phyloP scores from a whole-genome alignment of 352 stramenopile genomes.

The Plasmopara viticola region DNA sequence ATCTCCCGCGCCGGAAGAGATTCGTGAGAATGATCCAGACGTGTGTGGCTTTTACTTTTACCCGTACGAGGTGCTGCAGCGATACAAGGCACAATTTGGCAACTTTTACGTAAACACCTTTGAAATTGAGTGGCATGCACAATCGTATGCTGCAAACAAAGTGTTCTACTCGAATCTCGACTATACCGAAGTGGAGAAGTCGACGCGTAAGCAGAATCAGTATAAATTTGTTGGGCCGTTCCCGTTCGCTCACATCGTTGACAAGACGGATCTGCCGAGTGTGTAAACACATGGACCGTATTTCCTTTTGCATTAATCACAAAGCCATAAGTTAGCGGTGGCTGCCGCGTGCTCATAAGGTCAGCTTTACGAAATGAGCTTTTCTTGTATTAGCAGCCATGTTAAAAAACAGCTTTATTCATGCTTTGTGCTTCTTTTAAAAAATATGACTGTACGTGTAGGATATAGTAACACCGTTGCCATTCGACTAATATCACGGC shows the following conservation, averaged over 20 bases:
- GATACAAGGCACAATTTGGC: constrained; percentile 49
- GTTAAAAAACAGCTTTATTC: too few relatives aligned
- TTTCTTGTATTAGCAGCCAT: too few relatives aligned
- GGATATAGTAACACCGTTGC: too few relatives aligned
- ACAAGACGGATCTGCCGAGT: constrained; percentile 27
- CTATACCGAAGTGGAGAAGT: constrained; percentile 53
- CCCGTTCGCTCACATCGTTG: constrained; percentile 57
- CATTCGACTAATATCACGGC: too few relatives aligned
- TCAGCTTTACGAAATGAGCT: too few relatives aligned
- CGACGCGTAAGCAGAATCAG: constrained; percentile 56
- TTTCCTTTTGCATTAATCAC: too few relatives aligned
- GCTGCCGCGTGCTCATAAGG: too few relatives aligned
- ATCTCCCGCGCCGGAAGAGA: constrained; percentile 42
- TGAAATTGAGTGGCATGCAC: constrained; percentile 54
- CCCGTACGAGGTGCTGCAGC: constrained; percentile 57
- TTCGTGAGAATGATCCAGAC: constrained; percentile 52
- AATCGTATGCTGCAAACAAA: constrained; percentile 60
- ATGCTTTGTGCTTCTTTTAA: too few relatives aligned
- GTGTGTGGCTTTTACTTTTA: constrained; percentile 74
- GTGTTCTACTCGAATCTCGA: constrained; percentile 40
- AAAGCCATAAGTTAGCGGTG: too few relatives aligned
- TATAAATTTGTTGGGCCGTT: constrained; percentile 64
- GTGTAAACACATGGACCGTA: background rate
- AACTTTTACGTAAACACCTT: constrained; percentile 74
- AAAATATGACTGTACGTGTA: too few relatives aligned